These are phyloP conservation scores for Ophiosphaerella korrae DNA, from an alignment of 2,329 filamentous ascomycete species.

Conservation along the genomic window DNA sequence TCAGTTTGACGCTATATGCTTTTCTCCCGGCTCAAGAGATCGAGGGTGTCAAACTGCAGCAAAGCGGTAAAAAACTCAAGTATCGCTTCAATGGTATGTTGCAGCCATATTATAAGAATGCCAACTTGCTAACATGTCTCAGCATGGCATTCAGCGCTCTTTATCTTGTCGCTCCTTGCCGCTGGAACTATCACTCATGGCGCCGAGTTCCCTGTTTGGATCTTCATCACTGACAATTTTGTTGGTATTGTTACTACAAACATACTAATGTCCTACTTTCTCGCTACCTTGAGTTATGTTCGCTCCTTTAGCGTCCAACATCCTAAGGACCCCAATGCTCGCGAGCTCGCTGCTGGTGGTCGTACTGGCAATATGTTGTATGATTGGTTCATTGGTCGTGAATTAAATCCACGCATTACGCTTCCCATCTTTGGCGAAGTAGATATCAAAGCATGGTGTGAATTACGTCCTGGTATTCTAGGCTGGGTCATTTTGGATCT, in stretches of 20 bases:
- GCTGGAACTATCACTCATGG: slow-evolving; percentile 79
- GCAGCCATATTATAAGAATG: slow-evolving; percentile 9
- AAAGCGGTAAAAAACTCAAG: slow-evolving; percentile 73
- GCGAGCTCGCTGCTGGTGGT: slow-evolving; percentile 82
- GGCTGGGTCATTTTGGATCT: slow-evolving; percentile 87
- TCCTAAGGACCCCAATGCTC: slow-evolving; percentile 70
- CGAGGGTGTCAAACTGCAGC: slow-evolving; percentile 70
- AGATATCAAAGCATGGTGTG: slow-evolving; percentile 88
- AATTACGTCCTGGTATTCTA: slow-evolving; percentile 88
- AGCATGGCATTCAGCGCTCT: slow-evolving; percentile 78
- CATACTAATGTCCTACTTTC: slow-evolving; percentile 72
- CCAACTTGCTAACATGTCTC: slow-evolving; percentile 16
- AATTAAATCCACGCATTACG: slow-evolving; percentile 85
- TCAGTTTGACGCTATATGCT: slow-evolving; percentile 75
- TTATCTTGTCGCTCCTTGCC: slow-evolving; percentile 72
- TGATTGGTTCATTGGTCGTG: slow-evolving; percentile 95
- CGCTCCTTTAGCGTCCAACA: slow-evolving; percentile 79
- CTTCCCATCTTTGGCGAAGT: slow-evolving; percentile 82
- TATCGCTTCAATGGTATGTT: slow-evolving; percentile 71
- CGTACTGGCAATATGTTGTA: slow-evolving; percentile 85
- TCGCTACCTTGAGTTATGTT: slow-evolving; percentile 81
- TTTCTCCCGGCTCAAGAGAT: slow-evolving; percentile 75
- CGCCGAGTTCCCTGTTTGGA: slow-evolving; percentile 85
- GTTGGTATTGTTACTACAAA: slow-evolving; percentile 83
- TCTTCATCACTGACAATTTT: slow-evolving; percentile 90